Evolutionary conservation across 2,329 filamentous ascomycete species (phyloP).

Genomic region (Colletotrichum orbiculare): DNA sequence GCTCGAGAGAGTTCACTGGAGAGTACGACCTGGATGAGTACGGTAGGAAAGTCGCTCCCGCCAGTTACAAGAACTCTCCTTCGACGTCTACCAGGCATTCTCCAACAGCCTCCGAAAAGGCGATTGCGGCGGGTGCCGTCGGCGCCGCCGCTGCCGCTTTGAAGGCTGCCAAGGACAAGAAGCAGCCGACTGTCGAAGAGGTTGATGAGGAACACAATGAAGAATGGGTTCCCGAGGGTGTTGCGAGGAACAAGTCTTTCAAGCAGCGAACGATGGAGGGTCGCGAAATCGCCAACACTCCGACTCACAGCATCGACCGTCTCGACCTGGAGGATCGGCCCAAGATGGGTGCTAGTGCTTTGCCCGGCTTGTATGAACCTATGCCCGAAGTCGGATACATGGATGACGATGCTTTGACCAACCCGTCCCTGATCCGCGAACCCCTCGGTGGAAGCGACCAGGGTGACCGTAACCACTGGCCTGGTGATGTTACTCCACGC

Average conservation of each 20-base stretch:
- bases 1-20: slow-evolving; percentile 59
- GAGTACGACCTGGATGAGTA: slow-evolving; percentile 70
- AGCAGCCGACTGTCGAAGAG: slow-evolving; percentile 49
- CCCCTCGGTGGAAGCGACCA: slow-evolving; percentile 67
- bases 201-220: slow-evolving; percentile 48
- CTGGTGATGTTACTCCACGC: slow-evolving; percentile 44
- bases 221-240: slow-evolving; percentile 59
- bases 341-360: slow-evolving; percentile 74
- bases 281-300: slow-evolving; percentile 64
- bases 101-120: slow-evolving; percentile 67
- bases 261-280: slow-evolving; percentile 72
- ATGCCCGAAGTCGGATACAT: slow-evolving; percentile 81
- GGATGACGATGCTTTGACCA: slow-evolving; percentile 79
- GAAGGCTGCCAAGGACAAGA: slow-evolving; percentile 59
- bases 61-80: slow-evolving; percentile 60
- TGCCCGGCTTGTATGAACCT: slow-evolving; percentile 76
- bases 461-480: slow-evolving; percentile 44
- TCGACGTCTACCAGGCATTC: slow-evolving; percentile 61
- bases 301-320: slow-evolving; percentile 68
- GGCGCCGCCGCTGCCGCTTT: slow-evolving; percentile 63
- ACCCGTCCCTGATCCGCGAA: slow-evolving; percentile 85
- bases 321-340: slow-evolving; percentile 64
- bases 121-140: slow-evolving; percentile 67
- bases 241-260: slow-evolving; percentile 72
- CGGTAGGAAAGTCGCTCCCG: slow-evolving; percentile 63